These are phyloP conservation scores for Cupressus sempervirens DNA, from an alignment of 75 land plant species.

Conservation along the genomic window DNA sequence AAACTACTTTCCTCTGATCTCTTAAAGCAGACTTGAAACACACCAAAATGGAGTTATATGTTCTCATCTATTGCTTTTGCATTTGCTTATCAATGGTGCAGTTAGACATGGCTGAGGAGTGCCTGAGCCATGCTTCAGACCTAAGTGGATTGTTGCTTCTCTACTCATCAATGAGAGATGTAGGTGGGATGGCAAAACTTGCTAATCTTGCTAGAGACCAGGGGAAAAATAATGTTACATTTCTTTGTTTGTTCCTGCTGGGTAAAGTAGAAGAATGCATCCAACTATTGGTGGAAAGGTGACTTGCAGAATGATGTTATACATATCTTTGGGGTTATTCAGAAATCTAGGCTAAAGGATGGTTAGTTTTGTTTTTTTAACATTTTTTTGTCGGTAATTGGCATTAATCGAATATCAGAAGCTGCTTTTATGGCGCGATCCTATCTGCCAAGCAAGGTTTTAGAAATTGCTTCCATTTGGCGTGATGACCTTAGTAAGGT, in stretches of 20 bases:
- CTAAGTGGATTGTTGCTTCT: conserved; percentile 90
- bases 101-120: conserved; percentile 96
- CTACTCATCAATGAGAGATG: conserved; percentile 90
- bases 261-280: conserved; percentile 91
- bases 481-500: conserved; percentile 89
- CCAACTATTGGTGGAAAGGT: conserved; percentile 84
- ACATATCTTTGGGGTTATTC: conserved; percentile 5
- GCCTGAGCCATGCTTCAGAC: conserved; percentile 73
- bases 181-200: conserved; percentile 74
- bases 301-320: conserved; percentile 10
- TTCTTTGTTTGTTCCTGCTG: conserved; percentile 84
- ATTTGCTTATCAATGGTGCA: conserved; percentile 32
- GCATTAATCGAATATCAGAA: conserved; percentile 96
- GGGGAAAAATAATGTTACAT: conserved; percentile 95
- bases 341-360: not conserved
- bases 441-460: conserved; percentile 95
- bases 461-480: conserved; percentile 79
- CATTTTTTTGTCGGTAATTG: conserved; percentile 12
- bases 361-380: not conserved
- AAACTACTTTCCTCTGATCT: not conserved
- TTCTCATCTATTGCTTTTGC: not conserved
- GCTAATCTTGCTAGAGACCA: conserved; percentile 68
- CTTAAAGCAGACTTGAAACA: not conserved
- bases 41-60: not conserved
- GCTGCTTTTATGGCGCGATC: conserved; percentile 98